Conservation (phyloP, 2,329 filamentous ascomycete genomes). For the Calonectria pseudoreteaudii region DNA sequence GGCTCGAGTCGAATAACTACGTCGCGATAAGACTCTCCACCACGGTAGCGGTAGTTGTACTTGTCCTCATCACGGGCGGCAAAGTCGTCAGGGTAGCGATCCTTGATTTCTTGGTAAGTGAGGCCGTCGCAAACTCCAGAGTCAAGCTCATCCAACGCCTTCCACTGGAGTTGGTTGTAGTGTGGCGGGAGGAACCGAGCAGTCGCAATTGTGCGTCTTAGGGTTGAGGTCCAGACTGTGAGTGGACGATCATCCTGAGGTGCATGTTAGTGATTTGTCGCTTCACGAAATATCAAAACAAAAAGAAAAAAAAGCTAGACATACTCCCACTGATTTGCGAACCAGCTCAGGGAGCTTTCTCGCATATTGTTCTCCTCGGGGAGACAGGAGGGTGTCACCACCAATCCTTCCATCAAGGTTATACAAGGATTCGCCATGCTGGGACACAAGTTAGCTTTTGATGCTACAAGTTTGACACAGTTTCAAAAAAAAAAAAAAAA, state of each 20-base stretch:
- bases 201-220: conserved; percentile 90
- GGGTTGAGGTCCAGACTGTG: conserved; percentile 72
- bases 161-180: conserved; percentile 98
- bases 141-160: conserved; percentile 96
- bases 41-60: conserved; percentile 99
- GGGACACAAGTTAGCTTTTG: conserved; percentile 24
- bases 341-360: conserved; percentile 86
- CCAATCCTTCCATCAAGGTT: conserved; percentile 93
- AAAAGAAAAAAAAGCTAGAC: conserved; percentile 44
- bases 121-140: conserved; percentile 96
- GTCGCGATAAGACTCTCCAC: conserved; percentile 94
- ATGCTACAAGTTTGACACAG: not conserved
- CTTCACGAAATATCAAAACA: not conserved
- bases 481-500: too few species aligned
- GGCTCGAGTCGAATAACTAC: conserved; percentile 97
- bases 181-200: conserved; percentile 82
- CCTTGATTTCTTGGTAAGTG: conserved; percentile 95
- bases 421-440: conserved; percentile 95
- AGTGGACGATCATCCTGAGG: conserved; percentile 68
- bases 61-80: conserved; percentile 96
- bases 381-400: conserved; percentile 88
- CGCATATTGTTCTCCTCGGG: conserved; percentile 89
- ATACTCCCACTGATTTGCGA: conserved; percentile 85
- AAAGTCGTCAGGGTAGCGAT: conserved; percentile 94
- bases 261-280: conserved; percentile 23